Base-by-base conservation (phyloP, 495 filamentous ascomycete genomes). In the Rhizodiscina lignyota region DNA sequence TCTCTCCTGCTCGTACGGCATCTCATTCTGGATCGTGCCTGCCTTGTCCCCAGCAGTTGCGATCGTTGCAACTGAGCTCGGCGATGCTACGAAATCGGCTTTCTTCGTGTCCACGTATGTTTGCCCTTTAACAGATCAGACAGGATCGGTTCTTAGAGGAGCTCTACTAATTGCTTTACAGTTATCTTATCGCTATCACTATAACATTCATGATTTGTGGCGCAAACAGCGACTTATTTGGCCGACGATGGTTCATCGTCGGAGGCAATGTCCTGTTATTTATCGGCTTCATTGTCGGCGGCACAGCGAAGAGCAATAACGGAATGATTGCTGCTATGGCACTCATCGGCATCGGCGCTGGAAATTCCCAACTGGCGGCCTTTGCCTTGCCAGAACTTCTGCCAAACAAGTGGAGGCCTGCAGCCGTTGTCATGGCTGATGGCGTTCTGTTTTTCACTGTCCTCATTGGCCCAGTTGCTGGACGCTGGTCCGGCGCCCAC, bases 351-450 rank as follows among this genome's bases (percentile, higher is more conserved):
- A 42, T 46, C 32, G 41, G 41, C 2, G 41, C 29, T 16, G 42
- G 37, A 32, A 36, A 37, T 20, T 15, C 18, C 2, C 42, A 45
- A 31, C 35, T 54, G 28, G 49, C 49, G 18, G 50, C 52, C 12
- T 57, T 55, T 41, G 53, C 53, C 1, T 40, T 58, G 3, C 51
- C 55, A 12, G 55, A 59, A 32, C 48, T 59, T 2, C 44, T 59
- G 8, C 55, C 55, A 4, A 55, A 55, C 42, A 59, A 57, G 37
- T 59, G 50, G 49, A 28, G 51, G 13, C 51, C 47, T 37, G 23
- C 38, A 10, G 53, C 45, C 5, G 34, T 57, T 35, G 47, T 45
- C 6, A 23, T 57, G 15, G 50, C 50, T 26, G 54, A 58, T 37
- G 32, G 35, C 16, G 47, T 35, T 10, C 44, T 46, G 33, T 52